Evolutionary conservation across 169 alveolate species (phyloP), one percentile per base, ranked within the genome.

Genomic region (Cryptosporidium baileyi): DNA sequence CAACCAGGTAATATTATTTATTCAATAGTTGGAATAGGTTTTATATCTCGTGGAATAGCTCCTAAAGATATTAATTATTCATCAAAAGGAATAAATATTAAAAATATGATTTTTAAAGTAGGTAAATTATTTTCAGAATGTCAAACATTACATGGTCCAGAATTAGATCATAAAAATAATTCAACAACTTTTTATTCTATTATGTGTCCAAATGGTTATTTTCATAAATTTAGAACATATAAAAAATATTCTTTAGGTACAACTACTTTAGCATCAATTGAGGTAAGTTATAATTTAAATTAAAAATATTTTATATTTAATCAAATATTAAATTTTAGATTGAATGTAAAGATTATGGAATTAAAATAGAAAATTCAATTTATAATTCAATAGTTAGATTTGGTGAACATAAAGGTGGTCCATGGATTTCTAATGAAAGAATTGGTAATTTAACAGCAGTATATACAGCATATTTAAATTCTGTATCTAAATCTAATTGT

Each of bases 151-250:
- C 41, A 74, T 8, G 85, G 85, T 1, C 85, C 85, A 17, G 85
- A 45, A 34, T 8, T 32, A n/a, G 49, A 54, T 7, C 74, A 74
- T 40, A 38, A 54, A 54, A 74, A 74, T 17, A 54, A 54, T 7
- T 13, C 57, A 2, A 19, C 28, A 13, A 54, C 67, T 2, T 74
- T 52, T 26, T 74, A 74, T 57, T 74, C 85, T 17, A 26, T 74
- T 2, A 74, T 74, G 74, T 74, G 85, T 19, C 85, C 85, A 9
- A 74, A 74, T 26, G 85, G 85, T 24, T 60, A 74, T 24, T 74
- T 74, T 38, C 32, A 32, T 7, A 74, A 74, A 22, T 74, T 22
- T 32, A 74, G 85, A 19, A 54, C 59, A 1, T 74, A 54, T 47
- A 74, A 74, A 54, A 74, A 38, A 28, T 74, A 74, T 15, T 74